Evolutionary conservation across 805 yeast species (phyloP).

Genomic region (Hagleromyces aurorensis): DNA sequence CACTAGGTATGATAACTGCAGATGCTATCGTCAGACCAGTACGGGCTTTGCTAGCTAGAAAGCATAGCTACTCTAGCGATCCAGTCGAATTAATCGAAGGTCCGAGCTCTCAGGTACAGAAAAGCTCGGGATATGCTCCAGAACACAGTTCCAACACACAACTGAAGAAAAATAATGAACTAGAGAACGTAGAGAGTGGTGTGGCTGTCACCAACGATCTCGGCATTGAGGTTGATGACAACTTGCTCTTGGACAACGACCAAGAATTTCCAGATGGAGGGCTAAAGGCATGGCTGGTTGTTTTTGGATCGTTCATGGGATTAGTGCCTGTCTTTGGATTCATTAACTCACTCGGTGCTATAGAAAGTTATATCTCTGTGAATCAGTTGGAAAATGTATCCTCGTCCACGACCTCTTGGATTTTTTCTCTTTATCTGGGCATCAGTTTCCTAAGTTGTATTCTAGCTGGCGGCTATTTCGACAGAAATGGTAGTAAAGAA

Average conservation of each 20-base stretch:
- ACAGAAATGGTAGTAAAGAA: constrained; percentile 45
- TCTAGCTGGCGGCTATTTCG: constrained; percentile 54
- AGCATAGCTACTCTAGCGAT: constrained; percentile 3
- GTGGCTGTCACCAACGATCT: background rate
- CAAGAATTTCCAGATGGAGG: constrained; percentile 49
- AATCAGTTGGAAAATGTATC: constrained; percentile 46
- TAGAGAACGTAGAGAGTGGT: constrained; percentile 2
- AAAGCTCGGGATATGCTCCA: constrained; percentile 8
- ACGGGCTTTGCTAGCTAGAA: constrained; percentile 7
- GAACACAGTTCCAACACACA: constrained; percentile 3
- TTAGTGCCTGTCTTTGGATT: constrained; percentile 51
- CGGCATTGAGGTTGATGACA: constrained; percentile 5
- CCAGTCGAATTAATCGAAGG: constrained; percentile 6
- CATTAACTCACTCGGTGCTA: constrained; percentile 56
- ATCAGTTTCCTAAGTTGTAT: constrained; percentile 46
- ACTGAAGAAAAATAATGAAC: constrained; percentile 8
- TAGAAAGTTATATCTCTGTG: constrained; percentile 49
- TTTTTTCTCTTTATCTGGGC: constrained; percentile 53
- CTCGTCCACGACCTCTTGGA: constrained; percentile 53
- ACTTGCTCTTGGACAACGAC: constrained; percentile 11
- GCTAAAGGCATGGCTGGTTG: constrained; percentile 44
- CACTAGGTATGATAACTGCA: constrained; percentile 9
- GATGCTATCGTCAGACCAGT: constrained; percentile 8
- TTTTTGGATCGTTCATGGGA: constrained; percentile 55
- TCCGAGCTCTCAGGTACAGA: constrained; percentile 1